Base-by-base conservation (phyloP, 2,329 filamentous ascomycete species). In the Scytalidium sp. region DNA sequence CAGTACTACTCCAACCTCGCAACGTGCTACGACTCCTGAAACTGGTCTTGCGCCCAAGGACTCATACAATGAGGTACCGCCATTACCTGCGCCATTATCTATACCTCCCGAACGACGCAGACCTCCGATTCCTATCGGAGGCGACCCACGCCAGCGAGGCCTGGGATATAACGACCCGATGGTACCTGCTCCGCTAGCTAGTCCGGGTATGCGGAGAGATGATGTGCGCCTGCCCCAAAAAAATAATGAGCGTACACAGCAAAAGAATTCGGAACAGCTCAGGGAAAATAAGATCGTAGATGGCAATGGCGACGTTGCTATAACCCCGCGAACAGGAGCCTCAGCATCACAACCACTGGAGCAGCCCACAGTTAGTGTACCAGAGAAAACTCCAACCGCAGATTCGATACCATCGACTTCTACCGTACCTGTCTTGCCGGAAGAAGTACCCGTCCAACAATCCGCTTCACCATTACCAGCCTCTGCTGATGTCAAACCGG, bases 151-250 rank as follows among this genome's bases (percentile, higher is more conserved):
- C 8, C 65, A 68, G 52, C 52, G 58, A 50, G 50, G 50, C 19
- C 54, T 51, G 40, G 56, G 51, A 25, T 50, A 54, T 8, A 56
- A 47, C 22, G 62, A 65, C n/a, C 63, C 59, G 50, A 60, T 64
- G 43, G 60, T 67, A 27, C 66, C 69, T 17, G 64, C 66, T 22
- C 66, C 69, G 15, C 51, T 68, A 6, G 61, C 61, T 27, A 68
- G 65, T 41, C 68, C 69, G 29, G 63, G 58, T 23, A 64, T 62
- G 53, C 54, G 60, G 11, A 60, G 63, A 56, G 64, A 67, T 19
- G 67, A 68, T 41, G 50, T 63, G 39, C 60, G 60, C 8, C 59
- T 60, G 39, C 64, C 65, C 25, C 61, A 63, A 20, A 60, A 66
- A 41, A 66, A 59, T 42, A 65, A 58, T 49, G 64, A 68, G 42